Percentiles rank a stretch among this genome's conserved stretches.
Evolutionary conservation across 805 yeast genomes (phyloP).

Genomic region (Monosporozyma yasuniensis): DNA sequence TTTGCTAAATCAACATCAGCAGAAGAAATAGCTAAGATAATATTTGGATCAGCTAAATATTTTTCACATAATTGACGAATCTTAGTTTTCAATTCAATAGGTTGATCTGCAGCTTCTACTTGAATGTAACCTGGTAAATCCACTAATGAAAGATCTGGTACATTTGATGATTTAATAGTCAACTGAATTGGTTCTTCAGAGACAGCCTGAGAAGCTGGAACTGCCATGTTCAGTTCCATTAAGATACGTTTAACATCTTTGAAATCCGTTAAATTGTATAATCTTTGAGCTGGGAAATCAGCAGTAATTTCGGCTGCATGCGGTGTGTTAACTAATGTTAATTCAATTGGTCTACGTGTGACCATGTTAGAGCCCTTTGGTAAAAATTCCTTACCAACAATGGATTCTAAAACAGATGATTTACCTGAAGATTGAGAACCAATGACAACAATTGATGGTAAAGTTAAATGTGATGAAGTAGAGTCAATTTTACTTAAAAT

Average conservation of each 20-base stretch:
- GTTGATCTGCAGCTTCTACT: slow-evolving; percentile 94
- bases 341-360: slow-evolving; percentile 92
- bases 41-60: slow-evolving; percentile 85
- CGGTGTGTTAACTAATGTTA: slow-evolving; percentile 86
- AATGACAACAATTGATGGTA: slow-evolving; percentile 92
- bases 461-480: slow-evolving; percentile 58
- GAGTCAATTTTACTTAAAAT: slow-evolving; percentile 69
- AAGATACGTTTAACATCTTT: slow-evolving; percentile 80
- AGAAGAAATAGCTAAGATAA: slow-evolving; percentile 89
- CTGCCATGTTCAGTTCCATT: slow-evolving; percentile 84
- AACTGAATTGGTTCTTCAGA: slow-evolving; percentile 91
- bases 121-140: slow-evolving; percentile 98
- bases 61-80: slow-evolving; percentile 74
- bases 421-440: slow-evolving; percentile 98
- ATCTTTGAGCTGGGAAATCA: slow-evolving; percentile 83
- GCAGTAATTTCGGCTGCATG: slow-evolving; percentile 73
- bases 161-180: slow-evolving; percentile 79
- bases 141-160: slow-evolving; percentile 87
- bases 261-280: slow-evolving; percentile 79
- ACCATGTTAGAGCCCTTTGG: slow-evolving; percentile 99
- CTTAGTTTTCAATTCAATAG: slow-evolving; percentile 66
- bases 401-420: slow-evolving; percentile 89
- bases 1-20: slow-evolving; percentile 98
- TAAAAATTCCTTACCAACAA: slow-evolving; percentile 95
- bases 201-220: slow-evolving; percentile 75